Conservation (phyloP, 441 rosid genomes). For the Capsella rubella region DNA sequence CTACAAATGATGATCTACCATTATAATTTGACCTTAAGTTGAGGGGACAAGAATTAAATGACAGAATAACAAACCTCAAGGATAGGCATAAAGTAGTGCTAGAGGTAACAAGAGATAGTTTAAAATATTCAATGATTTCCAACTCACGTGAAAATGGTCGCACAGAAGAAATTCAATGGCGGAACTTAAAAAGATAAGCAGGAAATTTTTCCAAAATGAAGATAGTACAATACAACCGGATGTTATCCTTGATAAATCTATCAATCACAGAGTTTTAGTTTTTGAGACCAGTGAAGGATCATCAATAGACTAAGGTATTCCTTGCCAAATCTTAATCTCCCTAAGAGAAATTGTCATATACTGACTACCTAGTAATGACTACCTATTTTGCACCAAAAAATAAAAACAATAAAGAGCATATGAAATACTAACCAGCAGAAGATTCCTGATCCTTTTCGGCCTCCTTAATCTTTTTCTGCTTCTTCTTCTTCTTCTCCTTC, state of each 20-base stretch:
- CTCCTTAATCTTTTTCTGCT: constrained; percentile 34
- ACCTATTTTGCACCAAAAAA: constrained; percentile 8
- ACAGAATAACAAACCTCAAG: constrained; percentile 23
- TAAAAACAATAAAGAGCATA: constrained; percentile 17
- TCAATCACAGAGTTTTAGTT: neutral
- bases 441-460: constrained; percentile 41
- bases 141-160: neutral
- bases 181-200: neutral
- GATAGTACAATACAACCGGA: neutral
- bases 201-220: too few species aligned
- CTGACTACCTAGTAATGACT: neutral
- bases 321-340: constrained; percentile 10
- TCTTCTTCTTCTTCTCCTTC: constrained; percentile 33
- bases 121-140: neutral
- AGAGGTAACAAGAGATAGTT: constrained; percentile 6
- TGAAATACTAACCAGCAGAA: constrained; percentile 58
- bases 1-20: constrained; percentile 16
- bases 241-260: constrained; percentile 5
- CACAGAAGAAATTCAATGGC: neutral
- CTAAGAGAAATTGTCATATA: neutral
- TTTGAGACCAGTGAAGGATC: constrained; percentile 8
- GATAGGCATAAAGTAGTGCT: constrained; percentile 1
- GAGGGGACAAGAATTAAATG: neutral
- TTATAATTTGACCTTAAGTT: neutral
- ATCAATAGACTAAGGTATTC: neutral